Percentiles rank a stretch among this genome's conserved stretches.
These are phyloP conservation scores for Melaleuca alternifolia DNA, from an alignment of 345 rosid genomes.

Conservation along the genomic window DNA sequence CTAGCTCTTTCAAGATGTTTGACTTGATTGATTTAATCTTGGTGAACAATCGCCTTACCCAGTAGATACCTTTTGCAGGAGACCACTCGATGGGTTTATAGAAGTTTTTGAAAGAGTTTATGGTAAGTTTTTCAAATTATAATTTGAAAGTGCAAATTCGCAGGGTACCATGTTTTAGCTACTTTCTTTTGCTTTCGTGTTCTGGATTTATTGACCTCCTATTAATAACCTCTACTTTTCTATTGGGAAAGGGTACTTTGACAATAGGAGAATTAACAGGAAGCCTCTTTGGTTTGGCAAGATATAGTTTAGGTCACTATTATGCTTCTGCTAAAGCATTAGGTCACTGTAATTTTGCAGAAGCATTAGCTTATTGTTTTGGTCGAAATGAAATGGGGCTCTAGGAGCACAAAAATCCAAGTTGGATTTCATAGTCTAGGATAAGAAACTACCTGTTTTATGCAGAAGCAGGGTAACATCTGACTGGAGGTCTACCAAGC, in stretches of 20 bases:
- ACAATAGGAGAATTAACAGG: not conserved
- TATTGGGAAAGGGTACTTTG: not conserved
- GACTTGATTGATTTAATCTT: too few species aligned
- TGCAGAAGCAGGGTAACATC: not conserved
- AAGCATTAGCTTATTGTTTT: too few species aligned
- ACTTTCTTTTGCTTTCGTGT: not conserved
- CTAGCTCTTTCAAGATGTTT: too few species aligned
- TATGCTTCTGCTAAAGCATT: too few species aligned
- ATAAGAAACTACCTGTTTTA: not conserved
- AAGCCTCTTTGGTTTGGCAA: not conserved
- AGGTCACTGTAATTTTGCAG: too few species aligned
- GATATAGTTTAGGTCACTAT: not conserved
- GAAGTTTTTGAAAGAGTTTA: slow-evolving; percentile 81
- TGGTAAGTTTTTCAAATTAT: slow-evolving; percentile 28
- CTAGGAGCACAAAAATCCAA: not conserved
- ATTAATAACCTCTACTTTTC: not conserved
- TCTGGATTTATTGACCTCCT: not conserved
- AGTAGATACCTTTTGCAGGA: slow-evolving; percentile 68
- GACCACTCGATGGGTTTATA: slow-evolving; percentile 88
- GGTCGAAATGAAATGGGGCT: too few species aligned
- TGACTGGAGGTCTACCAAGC: not conserved
- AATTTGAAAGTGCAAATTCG: not conserved
- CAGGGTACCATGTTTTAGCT: not conserved
- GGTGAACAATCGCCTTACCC: slow-evolving; percentile 51
- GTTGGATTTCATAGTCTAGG: not conserved